phyloP scores from a whole-genome alignment of 352 stramenopile species.

The Phytophthora pseudosyringae region DNA sequence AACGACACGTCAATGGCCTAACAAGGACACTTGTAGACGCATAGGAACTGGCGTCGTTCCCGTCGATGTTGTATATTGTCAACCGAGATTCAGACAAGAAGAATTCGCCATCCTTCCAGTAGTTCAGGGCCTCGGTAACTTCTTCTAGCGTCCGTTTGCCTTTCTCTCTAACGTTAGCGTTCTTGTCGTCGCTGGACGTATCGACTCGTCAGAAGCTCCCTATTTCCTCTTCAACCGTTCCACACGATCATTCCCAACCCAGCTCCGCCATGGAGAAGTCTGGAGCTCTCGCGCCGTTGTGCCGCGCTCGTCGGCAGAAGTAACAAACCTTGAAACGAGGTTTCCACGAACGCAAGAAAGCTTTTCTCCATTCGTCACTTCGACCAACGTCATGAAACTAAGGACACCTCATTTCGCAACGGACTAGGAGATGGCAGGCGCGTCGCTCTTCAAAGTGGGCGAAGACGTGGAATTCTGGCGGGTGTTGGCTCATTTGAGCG shows the following conservation, averaged over 20 bases:
- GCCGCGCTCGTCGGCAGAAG: not conserved
- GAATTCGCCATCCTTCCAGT: too few species aligned
- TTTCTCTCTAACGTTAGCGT: conserved; percentile 3
- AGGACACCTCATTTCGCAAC: conserved; percentile 14
- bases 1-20: not conserved
- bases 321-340: conserved; percentile 8
- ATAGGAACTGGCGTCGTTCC: not conserved
- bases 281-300: conserved; percentile 9
- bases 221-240: not conserved
- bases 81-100: conserved; percentile 4
- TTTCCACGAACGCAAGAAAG: conserved; percentile 1
- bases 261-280: not conserved
- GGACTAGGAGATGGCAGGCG: conserved; percentile 20
- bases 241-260: not conserved
- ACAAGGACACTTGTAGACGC: not conserved
- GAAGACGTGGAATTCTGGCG: conserved; percentile 63
- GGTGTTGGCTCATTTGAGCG: conserved; percentile 50
- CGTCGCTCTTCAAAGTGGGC: conserved; percentile 62
- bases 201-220: not conserved
- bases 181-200: not conserved
- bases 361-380: too few species aligned
- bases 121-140: not conserved
- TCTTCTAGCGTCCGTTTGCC: conserved; percentile 5
- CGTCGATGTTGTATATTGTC: conserved; percentile 8
- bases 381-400: not conserved